These are phyloP conservation scores for Tephrocybe sp. DNA, from an alignment of 768 basidiomycete species.

Conservation along the genomic window DNA sequence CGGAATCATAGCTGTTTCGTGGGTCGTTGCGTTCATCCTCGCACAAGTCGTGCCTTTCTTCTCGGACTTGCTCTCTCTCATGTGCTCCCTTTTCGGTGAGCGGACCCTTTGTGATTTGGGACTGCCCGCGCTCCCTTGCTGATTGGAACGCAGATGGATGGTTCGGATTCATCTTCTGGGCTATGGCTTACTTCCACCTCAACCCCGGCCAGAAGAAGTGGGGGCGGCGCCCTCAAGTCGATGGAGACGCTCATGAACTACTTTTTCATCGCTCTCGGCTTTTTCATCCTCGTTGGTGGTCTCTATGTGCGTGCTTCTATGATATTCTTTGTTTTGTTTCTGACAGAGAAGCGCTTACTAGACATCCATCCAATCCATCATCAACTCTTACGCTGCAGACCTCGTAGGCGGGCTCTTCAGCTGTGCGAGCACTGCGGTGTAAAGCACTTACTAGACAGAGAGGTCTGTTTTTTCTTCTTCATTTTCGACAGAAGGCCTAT, in stretches of 20 bases:
- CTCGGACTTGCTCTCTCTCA: constrained; percentile 39
- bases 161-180: constrained; percentile 47
- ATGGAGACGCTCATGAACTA: constrained; percentile 39
- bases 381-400: constrained; percentile 29
- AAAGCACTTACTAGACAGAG: no score
- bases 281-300: constrained; percentile 38
- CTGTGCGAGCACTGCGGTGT: constrained; percentile 34
- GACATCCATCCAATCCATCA: constrained; percentile 38
- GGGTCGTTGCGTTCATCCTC: constrained; percentile 34
- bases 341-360: neutral
- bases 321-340: neutral
- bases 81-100: constrained; percentile 42
- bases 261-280: constrained; percentile 34
- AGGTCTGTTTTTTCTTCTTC: no score
- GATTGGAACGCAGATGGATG: constrained; percentile 22
- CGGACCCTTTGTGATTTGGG: constrained; percentile 1
- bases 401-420: constrained; percentile 31
- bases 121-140: neutral
- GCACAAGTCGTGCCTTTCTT: constrained; percentile 37
- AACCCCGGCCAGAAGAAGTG: constrained; percentile 35
- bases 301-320: constrained; percentile 32
- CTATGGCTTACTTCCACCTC: constrained; percentile 39
- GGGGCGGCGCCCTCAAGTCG: constrained; percentile 27
- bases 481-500: no score
- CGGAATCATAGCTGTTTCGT: constrained; percentile 30